Percentiles rank a stretch among this genome's conserved stretches.
Evolutionary conservation across 2,329 filamentous ascomycete species (phyloP).

Genomic region (Fusarium circinatum): DNA sequence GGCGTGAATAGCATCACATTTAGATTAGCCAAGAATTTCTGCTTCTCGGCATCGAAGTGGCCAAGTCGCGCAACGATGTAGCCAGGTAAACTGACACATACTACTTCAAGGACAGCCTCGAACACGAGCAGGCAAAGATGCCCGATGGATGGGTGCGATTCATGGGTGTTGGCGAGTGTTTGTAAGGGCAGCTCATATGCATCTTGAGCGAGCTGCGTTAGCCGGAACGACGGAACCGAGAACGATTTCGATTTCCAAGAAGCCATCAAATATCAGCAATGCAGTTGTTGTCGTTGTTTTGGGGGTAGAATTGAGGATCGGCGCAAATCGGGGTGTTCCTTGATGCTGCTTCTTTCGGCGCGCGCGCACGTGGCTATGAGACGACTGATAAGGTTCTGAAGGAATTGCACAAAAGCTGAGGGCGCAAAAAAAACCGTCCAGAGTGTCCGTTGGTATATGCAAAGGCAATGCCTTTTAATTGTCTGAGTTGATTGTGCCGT

Average conservation of each 20-base stretch:
- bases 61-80: constrained; percentile 91
- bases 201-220: constrained; percentile 51
- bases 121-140: constrained; percentile 86
- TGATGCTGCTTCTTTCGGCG: constrained; percentile 20
- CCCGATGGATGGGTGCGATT: constrained; percentile 71
- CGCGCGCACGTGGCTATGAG: constrained; percentile 3
- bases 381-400: constrained; percentile 15
- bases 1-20: constrained; percentile 98
- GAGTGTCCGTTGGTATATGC: neutral
- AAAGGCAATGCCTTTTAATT: constrained; percentile 17
- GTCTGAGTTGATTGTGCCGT: neutral
- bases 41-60: constrained; percentile 94
- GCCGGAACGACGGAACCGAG: constrained; percentile 58
- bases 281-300: constrained; percentile 10
- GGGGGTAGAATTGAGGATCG: constrained; percentile 4
- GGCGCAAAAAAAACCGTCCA: neutral
- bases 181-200: constrained; percentile 56
- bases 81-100: constrained; percentile 93
- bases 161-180: constrained; percentile 55
- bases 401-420: neutral
- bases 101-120: constrained; percentile 92
- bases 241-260: constrained; percentile 49
- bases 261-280: constrained; percentile 47
- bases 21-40: constrained; percentile 96
- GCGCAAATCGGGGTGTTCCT: constrained; percentile 22